phyloP scores from a whole-genome alignment of 768 basidiomycete species.

The Leucogyrophana mollusca region DNA sequence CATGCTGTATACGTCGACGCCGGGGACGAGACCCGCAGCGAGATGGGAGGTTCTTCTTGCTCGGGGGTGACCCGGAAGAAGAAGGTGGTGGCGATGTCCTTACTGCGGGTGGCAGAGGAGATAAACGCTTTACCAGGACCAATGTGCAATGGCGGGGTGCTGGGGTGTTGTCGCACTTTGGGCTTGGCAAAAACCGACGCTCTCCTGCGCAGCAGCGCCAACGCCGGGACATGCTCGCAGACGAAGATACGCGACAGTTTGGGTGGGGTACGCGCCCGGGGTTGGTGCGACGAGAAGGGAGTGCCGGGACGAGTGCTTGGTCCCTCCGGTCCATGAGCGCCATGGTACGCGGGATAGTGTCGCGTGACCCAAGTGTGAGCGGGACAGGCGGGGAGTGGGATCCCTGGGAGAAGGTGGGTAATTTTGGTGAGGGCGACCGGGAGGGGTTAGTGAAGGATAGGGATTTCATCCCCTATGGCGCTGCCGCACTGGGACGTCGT shows the following conservation, averaged over 20 bases:
- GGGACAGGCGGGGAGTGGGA: slow-evolving; percentile 12
- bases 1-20: slow-evolving; percentile 45
- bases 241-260: slow-evolving; percentile 67
- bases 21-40: slow-evolving; percentile 6
- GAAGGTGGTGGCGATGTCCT: slow-evolving; percentile 8
- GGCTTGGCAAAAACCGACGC: slow-evolving; percentile 15
- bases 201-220: slow-evolving; percentile 11
- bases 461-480: slow-evolving; percentile 1
- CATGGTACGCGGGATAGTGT: slow-evolving; percentile 25
- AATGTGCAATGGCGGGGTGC: background rate
- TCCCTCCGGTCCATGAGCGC: slow-evolving; percentile 44
- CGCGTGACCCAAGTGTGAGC: slow-evolving; percentile 26
- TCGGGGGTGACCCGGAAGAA: slow-evolving; percentile 18
- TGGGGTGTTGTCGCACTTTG: slow-evolving; percentile 19
- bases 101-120: slow-evolving; percentile 3
- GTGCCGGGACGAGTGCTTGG: slow-evolving; percentile 48
- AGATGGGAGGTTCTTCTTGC: slow-evolving; percentile 14
- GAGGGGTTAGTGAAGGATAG: slow-evolving; percentile 19
- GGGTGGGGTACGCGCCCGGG: slow-evolving; percentile 13
- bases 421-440: slow-evolving; percentile 9
- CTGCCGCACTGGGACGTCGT: slow-evolving; percentile 7
- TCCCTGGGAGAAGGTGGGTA: slow-evolving; percentile 19
- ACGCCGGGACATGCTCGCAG: slow-evolving; percentile 73
- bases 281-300: slow-evolving; percentile 34
- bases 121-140: background rate